Conservation (phyloP, 2,329 filamentous ascomycete genomes). For the Cryoendolithus antarcticus region DNA sequence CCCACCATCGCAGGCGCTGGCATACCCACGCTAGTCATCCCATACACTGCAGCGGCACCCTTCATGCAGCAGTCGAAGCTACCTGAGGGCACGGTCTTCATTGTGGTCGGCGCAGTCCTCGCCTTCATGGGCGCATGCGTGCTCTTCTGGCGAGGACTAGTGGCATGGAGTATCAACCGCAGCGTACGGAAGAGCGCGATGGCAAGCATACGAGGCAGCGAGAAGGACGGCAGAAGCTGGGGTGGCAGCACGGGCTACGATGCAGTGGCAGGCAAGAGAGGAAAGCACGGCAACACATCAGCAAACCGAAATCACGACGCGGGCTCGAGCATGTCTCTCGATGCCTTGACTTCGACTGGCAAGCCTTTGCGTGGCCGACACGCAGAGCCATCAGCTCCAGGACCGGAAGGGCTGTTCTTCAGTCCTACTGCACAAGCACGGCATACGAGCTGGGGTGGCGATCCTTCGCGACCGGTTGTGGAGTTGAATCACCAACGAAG, state of each 20-base stretch:
- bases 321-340: constrained; percentile 44
- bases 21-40: constrained; percentile 61
- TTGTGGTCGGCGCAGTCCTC: constrained; percentile 78
- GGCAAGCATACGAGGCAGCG: constrained; percentile 44
- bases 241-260: constrained; percentile 18
- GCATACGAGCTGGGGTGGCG: too few relatives aligned
- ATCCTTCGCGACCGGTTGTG: too few relatives aligned
- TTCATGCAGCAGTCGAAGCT: constrained; percentile 81
- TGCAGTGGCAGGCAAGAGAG: constrained; percentile 21
- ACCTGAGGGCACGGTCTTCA: constrained; percentile 92
- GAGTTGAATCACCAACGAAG: constrained; percentile 39
- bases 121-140: constrained; percentile 73
- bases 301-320: constrained; percentile 16
- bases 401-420: constrained; percentile 73
- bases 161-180: constrained; percentile 84
- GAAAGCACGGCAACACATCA: constrained; percentile 18
- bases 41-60: constrained; percentile 70
- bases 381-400: constrained; percentile 29
- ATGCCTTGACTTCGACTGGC: constrained; percentile 33
- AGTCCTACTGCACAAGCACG: constrained; percentile 64
- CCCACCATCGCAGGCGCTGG: constrained; percentile 45
- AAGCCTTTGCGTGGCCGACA: constrained; percentile 24
- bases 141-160: constrained; percentile 73
- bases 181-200: constrained; percentile 78
- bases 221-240: constrained; percentile 20